phyloP scores from a whole-genome alignment of 2,329 filamentous ascomycete species.

The Aspergillus ochraceus region DNA sequence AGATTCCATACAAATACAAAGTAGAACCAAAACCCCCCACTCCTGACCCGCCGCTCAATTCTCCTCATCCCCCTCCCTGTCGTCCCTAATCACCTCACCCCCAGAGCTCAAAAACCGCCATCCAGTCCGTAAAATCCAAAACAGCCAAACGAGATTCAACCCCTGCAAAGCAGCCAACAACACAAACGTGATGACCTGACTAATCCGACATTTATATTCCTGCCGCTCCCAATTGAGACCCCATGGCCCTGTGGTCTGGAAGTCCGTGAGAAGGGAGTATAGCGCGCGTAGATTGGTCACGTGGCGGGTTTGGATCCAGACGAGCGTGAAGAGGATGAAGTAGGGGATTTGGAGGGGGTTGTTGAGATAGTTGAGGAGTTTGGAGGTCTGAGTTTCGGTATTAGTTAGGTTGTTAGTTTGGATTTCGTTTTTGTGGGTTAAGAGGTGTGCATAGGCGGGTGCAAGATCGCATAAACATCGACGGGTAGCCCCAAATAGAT shows the following conservation, averaged over 20 bases:
- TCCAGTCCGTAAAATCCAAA: not conserved
- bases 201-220: not conserved
- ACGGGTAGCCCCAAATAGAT: no score
- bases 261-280: not conserved
- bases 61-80: no score
- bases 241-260: not conserved
- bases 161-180: not conserved
- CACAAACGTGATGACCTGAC: not conserved
- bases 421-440: no score
- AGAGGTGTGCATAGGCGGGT: no score
- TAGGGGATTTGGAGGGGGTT: not conserved
- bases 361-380: not conserved
- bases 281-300: not conserved
- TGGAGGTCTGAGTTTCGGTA: not conserved
- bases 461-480: no score
- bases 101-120: no score
- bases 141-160: not conserved
- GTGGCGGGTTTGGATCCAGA: not conserved
- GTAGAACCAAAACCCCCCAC: no score
- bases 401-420: not conserved
- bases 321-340: not conserved
- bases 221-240: not conserved
- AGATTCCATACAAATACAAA: no score
- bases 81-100: no score
- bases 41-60: no score